Evolutionary conservation across 2,329 filamentous ascomycete genomes (phyloP).

Genomic region (Neopestalotiopsis sp.): DNA sequence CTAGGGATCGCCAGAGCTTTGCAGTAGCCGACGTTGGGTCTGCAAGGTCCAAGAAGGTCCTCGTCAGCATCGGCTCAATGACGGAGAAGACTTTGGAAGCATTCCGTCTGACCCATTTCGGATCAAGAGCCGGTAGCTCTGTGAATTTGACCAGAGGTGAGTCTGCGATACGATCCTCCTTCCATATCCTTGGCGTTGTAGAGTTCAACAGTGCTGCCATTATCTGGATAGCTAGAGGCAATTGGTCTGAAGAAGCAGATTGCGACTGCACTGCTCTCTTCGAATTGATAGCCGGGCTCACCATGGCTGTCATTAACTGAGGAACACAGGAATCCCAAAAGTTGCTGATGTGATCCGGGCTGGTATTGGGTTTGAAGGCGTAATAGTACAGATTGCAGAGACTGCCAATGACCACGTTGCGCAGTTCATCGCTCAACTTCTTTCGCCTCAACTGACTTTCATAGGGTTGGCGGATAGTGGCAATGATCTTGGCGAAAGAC

Average conservation of each 20-base stretch:
- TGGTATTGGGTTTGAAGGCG: conserved; percentile 73
- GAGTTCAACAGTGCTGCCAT: conserved; percentile 74
- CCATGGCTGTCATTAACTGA: conserved; percentile 65
- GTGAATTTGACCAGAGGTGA: conserved; percentile 63
- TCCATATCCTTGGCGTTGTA: conserved; percentile 69
- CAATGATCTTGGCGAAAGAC: conserved; percentile 60
- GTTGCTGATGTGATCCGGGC: conserved; percentile 69
- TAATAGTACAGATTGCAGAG: conserved; percentile 87
- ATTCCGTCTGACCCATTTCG: conserved; percentile 85
- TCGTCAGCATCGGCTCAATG: conserved; percentile 64
- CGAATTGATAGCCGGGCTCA: conserved; percentile 40
- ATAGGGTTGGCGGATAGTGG: conserved; percentile 69
- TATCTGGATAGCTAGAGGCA: conserved; percentile 69
- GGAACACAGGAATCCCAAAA: conserved; percentile 81
- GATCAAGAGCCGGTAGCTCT: conserved; percentile 85
- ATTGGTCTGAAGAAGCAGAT: conserved; percentile 49
- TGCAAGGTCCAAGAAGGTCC: conserved; percentile 66
- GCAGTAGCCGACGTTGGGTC: conserved; percentile 59
- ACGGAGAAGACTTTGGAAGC: conserved; percentile 68
- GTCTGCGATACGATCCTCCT: conserved; percentile 72
- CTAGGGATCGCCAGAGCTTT: conserved; percentile 66
- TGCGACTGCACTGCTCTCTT: conserved; percentile 39
- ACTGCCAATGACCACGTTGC: conserved; percentile 65
- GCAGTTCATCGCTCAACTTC: conserved; percentile 64
- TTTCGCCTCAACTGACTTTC: conserved; percentile 72